Evolutionary conservation across 495 filamentous ascomycete genomes (phyloP).

Genomic region (Gamarada debralockiae): DNA sequence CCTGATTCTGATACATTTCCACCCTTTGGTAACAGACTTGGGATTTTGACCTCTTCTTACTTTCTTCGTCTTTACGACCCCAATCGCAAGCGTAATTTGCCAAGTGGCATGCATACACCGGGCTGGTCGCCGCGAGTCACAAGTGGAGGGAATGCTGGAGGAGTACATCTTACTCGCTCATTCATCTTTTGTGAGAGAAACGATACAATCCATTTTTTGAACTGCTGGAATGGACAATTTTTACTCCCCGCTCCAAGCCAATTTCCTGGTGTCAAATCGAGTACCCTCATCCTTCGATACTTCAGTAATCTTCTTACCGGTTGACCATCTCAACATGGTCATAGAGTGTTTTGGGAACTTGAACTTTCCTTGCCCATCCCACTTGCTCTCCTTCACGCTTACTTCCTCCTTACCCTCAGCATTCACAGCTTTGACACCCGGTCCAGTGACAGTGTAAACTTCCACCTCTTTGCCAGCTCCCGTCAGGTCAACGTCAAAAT

Average conservation of each 20-base stretch:
- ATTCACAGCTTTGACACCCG: constrained; percentile 51
- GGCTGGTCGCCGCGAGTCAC: no score
- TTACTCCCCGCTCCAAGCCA: constrained; percentile 13
- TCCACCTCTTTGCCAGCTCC: constrained; percentile 44
- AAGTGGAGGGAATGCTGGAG: no score
- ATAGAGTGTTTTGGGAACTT: constrained; percentile 63
- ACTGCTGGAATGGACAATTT: no score
- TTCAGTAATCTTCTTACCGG: constrained; percentile 28
- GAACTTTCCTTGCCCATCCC: constrained; percentile 55
- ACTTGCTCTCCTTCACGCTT: constrained; percentile 51
- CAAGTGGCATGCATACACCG: no score
- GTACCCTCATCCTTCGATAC: constrained; percentile 9
- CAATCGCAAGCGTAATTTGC: no score
- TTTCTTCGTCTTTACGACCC: no score
- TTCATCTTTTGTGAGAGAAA: no score
- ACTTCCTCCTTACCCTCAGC: constrained; percentile 58
- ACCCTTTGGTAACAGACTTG: no score
- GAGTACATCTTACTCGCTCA: no score
- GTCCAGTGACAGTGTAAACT: constrained; percentile 59
- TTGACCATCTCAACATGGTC: constrained; percentile 64
- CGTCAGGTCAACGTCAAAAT: constrained; percentile 51
- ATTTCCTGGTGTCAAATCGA: constrained; percentile 19
- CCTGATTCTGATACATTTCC: no score
- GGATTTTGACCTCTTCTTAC: no score
- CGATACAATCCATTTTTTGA: no score